Evolutionary conservation across 2,329 filamentous ascomycete genomes (phyloP).

Genomic region (Blumeria graminis): DNA sequence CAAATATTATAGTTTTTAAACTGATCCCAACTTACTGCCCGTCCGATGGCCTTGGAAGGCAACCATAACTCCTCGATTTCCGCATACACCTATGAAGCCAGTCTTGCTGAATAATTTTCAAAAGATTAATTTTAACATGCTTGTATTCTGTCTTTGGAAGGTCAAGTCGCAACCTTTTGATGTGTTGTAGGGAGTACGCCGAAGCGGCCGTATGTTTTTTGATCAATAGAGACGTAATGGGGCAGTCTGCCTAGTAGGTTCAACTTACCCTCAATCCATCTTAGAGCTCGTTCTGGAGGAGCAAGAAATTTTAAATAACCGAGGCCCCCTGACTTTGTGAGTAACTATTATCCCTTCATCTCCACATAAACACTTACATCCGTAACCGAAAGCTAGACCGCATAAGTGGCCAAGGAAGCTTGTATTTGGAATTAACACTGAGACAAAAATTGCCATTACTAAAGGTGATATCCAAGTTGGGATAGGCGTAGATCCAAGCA

Average conservation of each 20-base stretch:
- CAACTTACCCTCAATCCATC: constrained; percentile 73
- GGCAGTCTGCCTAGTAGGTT: constrained; percentile 66
- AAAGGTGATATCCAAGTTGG: constrained; percentile 84
- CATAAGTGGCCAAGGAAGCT: constrained; percentile 74
- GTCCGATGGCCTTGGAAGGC: too few relatives aligned
- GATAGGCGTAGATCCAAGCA: constrained; percentile 37
- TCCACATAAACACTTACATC: constrained; percentile 33
- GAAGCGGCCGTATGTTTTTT: constrained; percentile 86
- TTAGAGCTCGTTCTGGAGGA: constrained; percentile 66
- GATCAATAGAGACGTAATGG: constrained; percentile 83
- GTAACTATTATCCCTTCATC: neutral
- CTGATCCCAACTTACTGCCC: too few relatives aligned
- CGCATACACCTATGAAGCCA: too few relatives aligned
- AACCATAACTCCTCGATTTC: too few relatives aligned
- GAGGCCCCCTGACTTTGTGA: constrained; percentile 36
- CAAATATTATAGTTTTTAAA: too few relatives aligned
- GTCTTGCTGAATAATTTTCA: too few relatives aligned
- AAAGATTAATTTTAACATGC: too few relatives aligned
- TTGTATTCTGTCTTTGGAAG: too few relatives aligned
- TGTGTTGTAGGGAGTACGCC: constrained; percentile 50
- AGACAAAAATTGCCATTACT: constrained; percentile 48
- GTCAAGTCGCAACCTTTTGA: constrained; percentile 4
- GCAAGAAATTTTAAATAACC: constrained; percentile 77
- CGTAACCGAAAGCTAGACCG: constrained; percentile 62
- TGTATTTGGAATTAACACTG: constrained; percentile 54